Conservation (phyloP, 345 rosid species). For the Brassica juncea region DNA sequence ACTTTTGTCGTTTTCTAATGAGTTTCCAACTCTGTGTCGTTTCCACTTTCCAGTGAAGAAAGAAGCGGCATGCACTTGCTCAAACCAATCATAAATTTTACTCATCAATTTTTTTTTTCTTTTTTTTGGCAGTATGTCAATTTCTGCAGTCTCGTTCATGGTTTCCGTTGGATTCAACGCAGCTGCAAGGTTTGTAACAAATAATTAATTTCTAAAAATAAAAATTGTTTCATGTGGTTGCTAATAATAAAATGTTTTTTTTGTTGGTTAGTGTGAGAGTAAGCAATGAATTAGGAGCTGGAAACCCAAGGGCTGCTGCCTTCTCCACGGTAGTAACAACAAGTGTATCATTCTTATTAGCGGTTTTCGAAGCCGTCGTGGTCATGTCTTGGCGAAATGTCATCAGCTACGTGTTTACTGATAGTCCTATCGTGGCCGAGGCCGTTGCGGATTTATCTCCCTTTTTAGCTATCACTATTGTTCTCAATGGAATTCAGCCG, state of each 20-base stretch:
- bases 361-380: conserved; percentile 47
- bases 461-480: conserved; percentile 50
- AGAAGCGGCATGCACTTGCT: conserved; percentile 12
- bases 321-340: conserved; percentile 52
- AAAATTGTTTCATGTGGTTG: neutral
- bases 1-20: conserved; percentile 15
- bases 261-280: conserved; percentile 53
- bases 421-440: conserved; percentile 52
- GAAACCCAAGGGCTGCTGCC: conserved; percentile 66
- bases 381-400: conserved; percentile 50
- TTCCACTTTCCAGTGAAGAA: neutral
- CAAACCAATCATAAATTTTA: neutral
- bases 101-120: neutral
- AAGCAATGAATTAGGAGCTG: conserved; percentile 76
- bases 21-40: neutral
- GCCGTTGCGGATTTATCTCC: conserved; percentile 65
- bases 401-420: conserved; percentile 61
- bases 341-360: conserved; percentile 44
- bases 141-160: conserved; percentile 61
- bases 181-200: conserved; percentile 60
- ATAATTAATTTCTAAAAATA: too few relatives aligned
- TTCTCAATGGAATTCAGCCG: conserved; percentile 50
- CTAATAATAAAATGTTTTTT: neutral
- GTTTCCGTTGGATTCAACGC: conserved; percentile 76
- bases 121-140: conserved; percentile 55